Conservation (phyloP, 768 basidiomycete genomes). For the Tulasnella calospora region DNA sequence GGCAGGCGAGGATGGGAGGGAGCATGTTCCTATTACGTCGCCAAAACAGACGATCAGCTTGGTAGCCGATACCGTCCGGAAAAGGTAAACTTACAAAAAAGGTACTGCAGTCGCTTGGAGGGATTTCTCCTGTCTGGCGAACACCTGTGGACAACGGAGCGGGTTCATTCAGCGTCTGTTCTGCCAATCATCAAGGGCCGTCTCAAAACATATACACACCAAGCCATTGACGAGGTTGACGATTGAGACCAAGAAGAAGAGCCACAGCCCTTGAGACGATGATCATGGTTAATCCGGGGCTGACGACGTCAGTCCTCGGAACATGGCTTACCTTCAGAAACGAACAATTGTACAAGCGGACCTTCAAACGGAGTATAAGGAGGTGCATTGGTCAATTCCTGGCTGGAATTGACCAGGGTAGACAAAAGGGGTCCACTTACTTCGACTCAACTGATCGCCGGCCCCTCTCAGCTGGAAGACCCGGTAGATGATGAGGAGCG, state of each 20-base stretch:
- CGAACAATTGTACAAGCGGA: slow-evolving; percentile 12
- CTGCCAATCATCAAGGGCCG: background rate
- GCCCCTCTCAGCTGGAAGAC: slow-evolving; percentile 3
- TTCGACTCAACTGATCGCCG: background rate
- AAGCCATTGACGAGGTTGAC: slow-evolving; percentile 56
- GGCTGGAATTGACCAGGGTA: too few species aligned
- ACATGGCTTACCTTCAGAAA: background rate
- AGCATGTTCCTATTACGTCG: slow-evolving; percentile 53
- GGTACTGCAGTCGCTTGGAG: background rate
- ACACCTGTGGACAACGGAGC: background rate
- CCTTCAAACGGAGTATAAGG: background rate
- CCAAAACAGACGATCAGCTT: background rate
- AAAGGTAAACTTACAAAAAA: background rate
- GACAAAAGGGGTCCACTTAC: background rate
- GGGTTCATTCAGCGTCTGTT: background rate
- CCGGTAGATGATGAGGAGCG: background rate
- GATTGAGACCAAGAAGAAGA: slow-evolving; percentile 77
- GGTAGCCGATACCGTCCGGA: background rate
- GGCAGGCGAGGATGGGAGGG: slow-evolving; percentile 71
- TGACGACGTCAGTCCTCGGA: background rate
- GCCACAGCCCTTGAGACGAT: slow-evolving; percentile 58
- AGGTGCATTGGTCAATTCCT: background rate
- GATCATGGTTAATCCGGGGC: background rate
- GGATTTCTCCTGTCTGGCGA: background rate
- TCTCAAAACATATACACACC: background rate